These are phyloP conservation scores for Fagus crenata DNA, from an alignment of 306 rosid species.

Conservation along the genomic window DNA sequence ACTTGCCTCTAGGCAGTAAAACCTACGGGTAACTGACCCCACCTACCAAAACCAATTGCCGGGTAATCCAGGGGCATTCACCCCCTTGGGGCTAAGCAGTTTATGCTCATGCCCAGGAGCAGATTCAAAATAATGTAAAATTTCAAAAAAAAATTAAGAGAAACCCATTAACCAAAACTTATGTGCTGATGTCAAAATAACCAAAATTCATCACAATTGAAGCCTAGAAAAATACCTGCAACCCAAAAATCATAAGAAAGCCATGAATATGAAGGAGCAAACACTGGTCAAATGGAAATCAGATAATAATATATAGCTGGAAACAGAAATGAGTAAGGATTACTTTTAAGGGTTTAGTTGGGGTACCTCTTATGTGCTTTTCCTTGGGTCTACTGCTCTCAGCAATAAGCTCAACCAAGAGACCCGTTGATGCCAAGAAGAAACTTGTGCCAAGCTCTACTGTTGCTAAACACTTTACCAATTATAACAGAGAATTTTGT, in stretches of 20 bases:
- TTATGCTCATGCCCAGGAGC: too few relatives aligned
- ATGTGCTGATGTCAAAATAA: neutral
- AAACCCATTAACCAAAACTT: slow-evolving; percentile 2
- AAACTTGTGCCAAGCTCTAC: neutral
- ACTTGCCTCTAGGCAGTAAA: too few relatives aligned
- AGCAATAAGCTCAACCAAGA: neutral
- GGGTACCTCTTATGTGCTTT: neutral
- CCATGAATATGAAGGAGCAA: neutral
- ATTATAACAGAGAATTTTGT: slow-evolving; percentile 1
- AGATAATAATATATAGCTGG: neutral
- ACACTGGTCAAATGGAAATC: neutral
- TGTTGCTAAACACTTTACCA: neutral
- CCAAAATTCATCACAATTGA: neutral
- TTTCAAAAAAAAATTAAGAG: neutral
- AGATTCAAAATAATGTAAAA: neutral
- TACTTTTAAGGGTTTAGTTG: neutral
- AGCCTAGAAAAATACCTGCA: slow-evolving; percentile 1
- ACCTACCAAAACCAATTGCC: too few relatives aligned
- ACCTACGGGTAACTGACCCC: too few relatives aligned
- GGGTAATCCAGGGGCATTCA: too few relatives aligned
- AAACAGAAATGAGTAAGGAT: neutral
- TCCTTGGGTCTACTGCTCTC: neutral
- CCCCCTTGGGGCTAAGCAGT: too few relatives aligned
- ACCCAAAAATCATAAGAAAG: slow-evolving; percentile 3
- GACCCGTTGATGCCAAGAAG: slow-evolving; percentile 2